Conservation (phyloP, 225 moss, liverwort and hornwort species). For the Thuidium tamariscinum region DNA sequence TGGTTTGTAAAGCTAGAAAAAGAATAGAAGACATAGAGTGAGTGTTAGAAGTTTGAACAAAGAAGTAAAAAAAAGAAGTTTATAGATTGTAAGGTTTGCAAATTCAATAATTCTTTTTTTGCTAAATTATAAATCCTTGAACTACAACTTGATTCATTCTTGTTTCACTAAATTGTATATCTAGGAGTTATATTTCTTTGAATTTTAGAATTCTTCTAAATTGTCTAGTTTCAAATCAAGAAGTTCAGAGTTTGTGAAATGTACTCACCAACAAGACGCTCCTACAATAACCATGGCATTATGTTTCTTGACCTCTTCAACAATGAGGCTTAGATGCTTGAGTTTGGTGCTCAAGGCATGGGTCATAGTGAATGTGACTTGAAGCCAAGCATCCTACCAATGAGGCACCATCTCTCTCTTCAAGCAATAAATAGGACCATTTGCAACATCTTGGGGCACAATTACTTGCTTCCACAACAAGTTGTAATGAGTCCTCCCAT, state of each 20-base stretch:
- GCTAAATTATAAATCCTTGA: neutral
- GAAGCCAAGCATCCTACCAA: neutral
- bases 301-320: too few relatives aligned
- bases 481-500: neutral
- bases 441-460: neutral
- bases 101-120: neutral
- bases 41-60: neutral
- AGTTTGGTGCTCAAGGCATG: neutral
- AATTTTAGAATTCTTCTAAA: neutral
- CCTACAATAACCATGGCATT: too few relatives aligned
- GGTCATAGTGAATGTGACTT: accelerated
- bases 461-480: neutral
- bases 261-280: too few relatives aligned
- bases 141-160: neutral
- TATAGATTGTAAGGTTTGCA: neutral
- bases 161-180: accelerated
- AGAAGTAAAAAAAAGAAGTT: neutral
- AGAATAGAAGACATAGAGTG: neutral
- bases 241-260: neutral
- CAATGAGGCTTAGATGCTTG: neutral
- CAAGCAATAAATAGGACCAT: neutral
- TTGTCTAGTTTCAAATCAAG: neutral
- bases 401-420: neutral
- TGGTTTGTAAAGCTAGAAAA: neutral
- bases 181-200: too few relatives aligned